Percentiles rank a stretch among this genome's conserved stretches.
phyloP scores from a whole-genome alignment of 805 yeast species.

The Nakazawaea sp. region DNA sequence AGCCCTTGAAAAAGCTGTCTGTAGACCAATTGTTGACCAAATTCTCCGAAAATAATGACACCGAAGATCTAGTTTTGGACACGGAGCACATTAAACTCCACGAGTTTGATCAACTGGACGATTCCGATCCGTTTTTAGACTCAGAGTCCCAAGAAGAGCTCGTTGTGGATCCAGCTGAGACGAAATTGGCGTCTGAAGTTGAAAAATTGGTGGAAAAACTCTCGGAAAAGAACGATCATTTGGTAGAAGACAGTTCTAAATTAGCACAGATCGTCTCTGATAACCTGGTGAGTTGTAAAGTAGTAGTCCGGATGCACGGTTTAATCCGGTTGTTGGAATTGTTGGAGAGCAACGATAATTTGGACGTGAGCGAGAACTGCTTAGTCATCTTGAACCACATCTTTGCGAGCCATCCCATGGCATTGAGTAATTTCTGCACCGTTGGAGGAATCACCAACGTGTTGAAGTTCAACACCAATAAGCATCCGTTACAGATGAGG shows the following conservation, averaged over 20 bases:
- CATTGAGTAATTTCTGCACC: constrained; percentile 11
- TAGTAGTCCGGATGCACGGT: constrained; percentile 7
- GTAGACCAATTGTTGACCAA: constrained; percentile 2
- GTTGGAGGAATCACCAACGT: constrained; percentile 11
- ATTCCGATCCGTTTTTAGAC: not conserved
- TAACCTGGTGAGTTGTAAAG: not conserved
- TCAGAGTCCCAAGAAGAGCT: not conserved
- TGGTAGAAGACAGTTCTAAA: not conserved
- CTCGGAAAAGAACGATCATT: constrained; percentile 1
- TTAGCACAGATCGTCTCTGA: not conserved
- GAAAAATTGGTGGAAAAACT: constrained; percentile 5
- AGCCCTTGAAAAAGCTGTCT: not conserved
- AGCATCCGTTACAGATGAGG: not conserved
- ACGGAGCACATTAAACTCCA: not conserved
- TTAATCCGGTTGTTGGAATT: constrained; percentile 8
- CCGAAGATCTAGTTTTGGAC: not conserved
- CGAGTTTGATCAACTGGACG: constrained; percentile 1
- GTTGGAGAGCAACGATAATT: not conserved
- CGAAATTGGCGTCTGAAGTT: constrained; percentile 1
- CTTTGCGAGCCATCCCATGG: not conserved
- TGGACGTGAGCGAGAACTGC: not conserved
- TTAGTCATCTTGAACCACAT: constrained; percentile 1
- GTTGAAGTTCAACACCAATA: not conserved
- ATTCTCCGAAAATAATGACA: not conserved
- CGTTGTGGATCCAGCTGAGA: constrained; percentile 8